phyloP scores from a whole-genome alignment of 2,329 filamentous ascomycete genomes.

The Fusarium sp. region DNA sequence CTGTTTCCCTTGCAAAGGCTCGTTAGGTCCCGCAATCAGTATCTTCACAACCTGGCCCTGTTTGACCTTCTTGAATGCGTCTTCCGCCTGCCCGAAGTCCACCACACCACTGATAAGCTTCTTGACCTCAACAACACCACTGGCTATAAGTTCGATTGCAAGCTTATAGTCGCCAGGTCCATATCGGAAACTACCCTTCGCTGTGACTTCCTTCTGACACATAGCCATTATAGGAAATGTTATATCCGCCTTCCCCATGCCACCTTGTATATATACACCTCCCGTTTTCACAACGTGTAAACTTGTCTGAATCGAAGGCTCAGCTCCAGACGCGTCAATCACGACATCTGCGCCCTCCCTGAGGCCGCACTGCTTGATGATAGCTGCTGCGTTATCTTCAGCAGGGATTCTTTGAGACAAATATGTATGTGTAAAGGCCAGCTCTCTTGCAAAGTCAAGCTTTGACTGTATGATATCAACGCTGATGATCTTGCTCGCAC shows the following conservation, averaged over 20 bases:
- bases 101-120: slow-evolving; percentile 83
- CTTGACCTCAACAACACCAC: slow-evolving; percentile 83
- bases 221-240: slow-evolving; percentile 92
- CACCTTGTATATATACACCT: slow-evolving; percentile 86
- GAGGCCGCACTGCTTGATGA: slow-evolving; percentile 75
- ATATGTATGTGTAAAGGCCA: slow-evolving; percentile 80
- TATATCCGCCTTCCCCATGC: slow-evolving; percentile 91
- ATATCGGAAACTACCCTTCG: slow-evolving; percentile 91
- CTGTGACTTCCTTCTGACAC: slow-evolving; percentile 89
- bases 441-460: slow-evolving; percentile 82
- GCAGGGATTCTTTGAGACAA: slow-evolving; percentile 72
- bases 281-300: slow-evolving; percentile 79
- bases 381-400: slow-evolving; percentile 79
- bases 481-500: slow-evolving; percentile 85
- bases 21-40: slow-evolving; percentile 75
- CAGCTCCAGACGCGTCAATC: slow-evolving; percentile 84
- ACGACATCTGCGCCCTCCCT: slow-evolving; percentile 80
- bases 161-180: slow-evolving; percentile 88
- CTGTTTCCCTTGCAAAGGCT: slow-evolving; percentile 55
- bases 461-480: slow-evolving; percentile 88
- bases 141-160: slow-evolving; percentile 81
- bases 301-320: slow-evolving; percentile 81
- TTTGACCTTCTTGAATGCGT: slow-evolving; percentile 89
- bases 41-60: slow-evolving; percentile 82
- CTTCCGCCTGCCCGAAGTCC: slow-evolving; percentile 84